Conservation (phyloP, 108 stramenopile species). For the Hondaea fermentalgiana region DNA sequence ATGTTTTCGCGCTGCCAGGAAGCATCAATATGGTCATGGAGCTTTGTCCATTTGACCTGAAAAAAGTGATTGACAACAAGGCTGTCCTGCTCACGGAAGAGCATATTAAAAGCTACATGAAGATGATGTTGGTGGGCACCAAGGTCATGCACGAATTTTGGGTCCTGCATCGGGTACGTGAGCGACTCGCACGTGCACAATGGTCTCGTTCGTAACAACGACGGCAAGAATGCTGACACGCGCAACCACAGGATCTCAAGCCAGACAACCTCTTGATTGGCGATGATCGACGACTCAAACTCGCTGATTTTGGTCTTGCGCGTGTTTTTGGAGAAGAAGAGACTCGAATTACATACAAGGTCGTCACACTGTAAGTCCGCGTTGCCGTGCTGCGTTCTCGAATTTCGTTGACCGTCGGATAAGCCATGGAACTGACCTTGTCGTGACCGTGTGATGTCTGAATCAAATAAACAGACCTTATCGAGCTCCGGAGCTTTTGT, state of each 20-base stretch:
- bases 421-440: no score
- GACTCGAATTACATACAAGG: conserved; percentile 74
- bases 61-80: neutral
- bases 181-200: no score
- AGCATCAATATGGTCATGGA: conserved; percentile 24
- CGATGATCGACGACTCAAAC: conserved; percentile 33
- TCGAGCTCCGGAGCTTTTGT: conserved; percentile 91
- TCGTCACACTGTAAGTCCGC: conserved; percentile 75
- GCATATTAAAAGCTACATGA: conserved; percentile 61
- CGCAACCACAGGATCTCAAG: neutral
- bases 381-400: no score
- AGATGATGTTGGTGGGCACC: conserved; percentile 71
- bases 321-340: conserved; percentile 69
- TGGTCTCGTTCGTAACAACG: no score
- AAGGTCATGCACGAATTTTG: conserved; percentile 74
- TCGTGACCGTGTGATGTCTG: no score
- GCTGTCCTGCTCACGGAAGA: conserved; percentile 52
- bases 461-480: conserved; percentile 45
- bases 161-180: conserved; percentile 65
- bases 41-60: conserved; percentile 1
- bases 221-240: neutral
- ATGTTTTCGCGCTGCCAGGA: neutral
- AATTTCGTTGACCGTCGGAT: no score
- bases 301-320: conserved; percentile 95
- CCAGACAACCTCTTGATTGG: neutral